Evolutionary conservation across 176 grass and related monocot species (phyloP).

Genomic region (Triticum turgidum): DNA sequence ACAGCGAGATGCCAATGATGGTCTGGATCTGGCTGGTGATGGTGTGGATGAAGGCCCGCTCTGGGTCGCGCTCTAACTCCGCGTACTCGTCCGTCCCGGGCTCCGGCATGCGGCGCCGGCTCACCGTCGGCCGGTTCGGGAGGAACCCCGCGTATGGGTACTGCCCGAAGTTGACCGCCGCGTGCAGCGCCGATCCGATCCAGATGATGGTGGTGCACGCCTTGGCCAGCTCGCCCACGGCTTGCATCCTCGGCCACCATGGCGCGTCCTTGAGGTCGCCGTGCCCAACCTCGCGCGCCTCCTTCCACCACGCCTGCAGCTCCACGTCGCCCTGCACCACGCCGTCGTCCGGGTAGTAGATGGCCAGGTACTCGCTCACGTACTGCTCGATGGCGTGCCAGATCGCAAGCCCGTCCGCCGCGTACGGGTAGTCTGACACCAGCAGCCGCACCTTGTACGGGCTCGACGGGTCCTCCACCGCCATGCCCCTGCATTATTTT

Average conservation of each 20-base stretch:
- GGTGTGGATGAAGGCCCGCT: slow-evolving; percentile 61
- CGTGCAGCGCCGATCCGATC: slow-evolving; percentile 81
- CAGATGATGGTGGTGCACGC: slow-evolving; percentile 79
- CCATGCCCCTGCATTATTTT: slow-evolving; percentile 34
- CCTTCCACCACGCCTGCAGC: slow-evolving; percentile 86
- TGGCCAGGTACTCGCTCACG: slow-evolving; percentile 63
- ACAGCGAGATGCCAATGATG: slow-evolving; percentile 70
- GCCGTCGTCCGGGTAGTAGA: slow-evolving; percentile 66
- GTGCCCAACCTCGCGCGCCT: slow-evolving; percentile 81
- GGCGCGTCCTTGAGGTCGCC: slow-evolving; percentile 64
- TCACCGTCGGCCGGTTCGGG: slow-evolving; percentile 71
- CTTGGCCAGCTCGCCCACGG: slow-evolving; percentile 43
- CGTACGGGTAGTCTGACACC: slow-evolving; percentile 77
- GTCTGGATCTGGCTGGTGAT: slow-evolving; percentile 85
- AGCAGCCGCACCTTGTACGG: slow-evolving; percentile 59
- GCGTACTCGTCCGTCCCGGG: slow-evolving; percentile 35
- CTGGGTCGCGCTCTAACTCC: slow-evolving; percentile 51
- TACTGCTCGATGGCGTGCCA: slow-evolving; percentile 75
- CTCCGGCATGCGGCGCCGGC: slow-evolving; percentile 68
- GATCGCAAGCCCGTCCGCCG: slow-evolving; percentile 62
- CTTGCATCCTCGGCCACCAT: slow-evolving; percentile 63
- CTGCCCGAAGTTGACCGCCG: slow-evolving; percentile 90
- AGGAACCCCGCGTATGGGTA: slow-evolving; percentile 80
- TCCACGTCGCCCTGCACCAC: slow-evolving; percentile 46
- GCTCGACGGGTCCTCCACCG: slow-evolving; percentile 45